Conservation (phyloP, 2,329 filamentous ascomycete species). For the Arthroderma sp. region DNA sequence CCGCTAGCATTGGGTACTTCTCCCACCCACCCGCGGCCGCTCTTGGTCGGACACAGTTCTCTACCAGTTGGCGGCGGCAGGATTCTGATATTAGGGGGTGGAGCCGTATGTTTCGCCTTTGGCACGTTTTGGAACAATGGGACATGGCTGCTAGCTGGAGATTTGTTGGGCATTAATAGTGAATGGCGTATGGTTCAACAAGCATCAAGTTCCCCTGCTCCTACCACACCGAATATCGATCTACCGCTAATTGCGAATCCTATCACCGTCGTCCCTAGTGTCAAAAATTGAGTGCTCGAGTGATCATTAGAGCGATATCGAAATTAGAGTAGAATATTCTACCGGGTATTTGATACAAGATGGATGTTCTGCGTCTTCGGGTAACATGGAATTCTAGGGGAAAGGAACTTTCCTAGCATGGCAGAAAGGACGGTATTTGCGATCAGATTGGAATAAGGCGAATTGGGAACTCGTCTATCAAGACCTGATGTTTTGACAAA, state of each 20-base stretch:
- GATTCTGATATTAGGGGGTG: constrained; percentile 60
- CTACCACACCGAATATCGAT: constrained; percentile 14
- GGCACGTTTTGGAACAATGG: constrained; percentile 70
- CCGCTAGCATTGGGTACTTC: constrained; percentile 14
- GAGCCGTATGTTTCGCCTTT: constrained; percentile 82
- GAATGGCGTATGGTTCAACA: constrained; percentile 24
- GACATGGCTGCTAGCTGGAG: constrained; percentile 36
- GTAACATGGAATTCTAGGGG: too few relatives aligned
- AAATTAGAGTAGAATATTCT: too few relatives aligned
- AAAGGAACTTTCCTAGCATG: too few relatives aligned
- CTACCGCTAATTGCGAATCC: not conserved
- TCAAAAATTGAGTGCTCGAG: not conserved
- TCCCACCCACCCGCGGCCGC: constrained; percentile 40
- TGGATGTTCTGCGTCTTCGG: too few relatives aligned
- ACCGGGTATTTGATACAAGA: too few relatives aligned
- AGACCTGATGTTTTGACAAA: too few relatives aligned
- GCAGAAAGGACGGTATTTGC: too few relatives aligned
- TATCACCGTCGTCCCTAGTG: not conserved
- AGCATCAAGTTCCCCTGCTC: not conserved
- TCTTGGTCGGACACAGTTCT: constrained; percentile 59
- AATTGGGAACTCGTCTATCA: not conserved
- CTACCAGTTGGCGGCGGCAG: constrained; percentile 37
- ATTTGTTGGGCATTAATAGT: constrained; percentile 18
- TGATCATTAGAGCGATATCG: too few relatives aligned
- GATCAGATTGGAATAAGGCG: too few relatives aligned